Percentiles rank a stretch among this genome's conserved stretches.
These are phyloP conservation scores for Leccinum pallidistipes DNA, from an alignment of 1,284 basidiomycete species.

Conservation along the genomic window DNA sequence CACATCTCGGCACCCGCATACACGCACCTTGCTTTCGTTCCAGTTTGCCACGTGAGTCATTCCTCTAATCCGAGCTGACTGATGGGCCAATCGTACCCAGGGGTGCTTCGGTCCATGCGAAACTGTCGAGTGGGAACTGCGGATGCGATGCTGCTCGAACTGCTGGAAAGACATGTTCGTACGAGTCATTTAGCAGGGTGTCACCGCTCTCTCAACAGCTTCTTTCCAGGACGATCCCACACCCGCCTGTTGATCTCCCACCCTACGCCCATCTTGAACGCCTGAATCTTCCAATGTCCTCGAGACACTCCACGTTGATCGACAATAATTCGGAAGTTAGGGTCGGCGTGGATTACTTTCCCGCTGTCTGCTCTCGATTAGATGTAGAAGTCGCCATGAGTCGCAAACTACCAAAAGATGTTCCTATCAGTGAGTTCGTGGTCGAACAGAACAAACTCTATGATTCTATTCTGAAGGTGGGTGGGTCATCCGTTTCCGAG, in stretches of 20 bases:
- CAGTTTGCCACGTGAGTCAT: slow-evolving; percentile 40
- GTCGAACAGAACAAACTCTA: neutral
- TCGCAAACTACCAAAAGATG: neutral
- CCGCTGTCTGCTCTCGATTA: neutral
- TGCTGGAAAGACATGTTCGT: slow-evolving; percentile 30
- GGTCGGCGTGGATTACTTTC: rapidly evolving
- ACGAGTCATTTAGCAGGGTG: neutral
- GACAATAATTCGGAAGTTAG: rapidly evolving
- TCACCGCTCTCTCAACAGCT: neutral
- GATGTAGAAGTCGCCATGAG: neutral
- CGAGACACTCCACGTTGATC: neutral
- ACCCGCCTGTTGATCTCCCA: no score
- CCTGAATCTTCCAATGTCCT: neutral
- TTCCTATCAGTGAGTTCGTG: neutral
- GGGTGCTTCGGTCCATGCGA: slow-evolving; percentile 33
- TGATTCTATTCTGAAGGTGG: neutral
- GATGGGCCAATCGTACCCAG: slow-evolving; percentile 16
- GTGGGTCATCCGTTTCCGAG: neutral
- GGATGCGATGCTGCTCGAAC: slow-evolving; percentile 35
- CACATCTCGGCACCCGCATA: slow-evolving; percentile 40
- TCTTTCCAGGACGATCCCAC: slow-evolving; percentile 6
- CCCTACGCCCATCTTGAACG: neutral
- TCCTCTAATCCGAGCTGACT: neutral
- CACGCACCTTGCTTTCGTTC: slow-evolving; percentile 38
- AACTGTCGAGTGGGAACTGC: slow-evolving; percentile 37